Conservation (phyloP, 2,329 filamentous ascomycete species). For the Cladosporium sp. region DNA sequence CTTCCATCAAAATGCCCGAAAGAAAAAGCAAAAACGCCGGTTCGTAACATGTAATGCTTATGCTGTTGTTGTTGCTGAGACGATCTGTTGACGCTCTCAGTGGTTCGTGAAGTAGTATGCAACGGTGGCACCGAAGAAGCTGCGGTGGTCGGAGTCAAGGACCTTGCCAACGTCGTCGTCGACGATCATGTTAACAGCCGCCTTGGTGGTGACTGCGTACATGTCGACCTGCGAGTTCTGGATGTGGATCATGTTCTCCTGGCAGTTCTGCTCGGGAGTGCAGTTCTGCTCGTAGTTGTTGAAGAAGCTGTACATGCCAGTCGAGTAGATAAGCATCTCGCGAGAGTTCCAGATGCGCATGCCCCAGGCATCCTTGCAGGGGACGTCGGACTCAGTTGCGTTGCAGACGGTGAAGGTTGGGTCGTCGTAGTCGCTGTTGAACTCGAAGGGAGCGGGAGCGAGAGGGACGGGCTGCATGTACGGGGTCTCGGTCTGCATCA, state of each 20-base stretch:
- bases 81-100: neutral
- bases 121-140: constrained; percentile 47
- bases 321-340: constrained; percentile 44
- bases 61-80: neutral
- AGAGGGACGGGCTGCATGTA: constrained; percentile 51
- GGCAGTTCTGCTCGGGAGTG: constrained; percentile 45
- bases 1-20: too few species aligned
- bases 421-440: constrained; percentile 41
- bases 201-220: constrained; percentile 48
- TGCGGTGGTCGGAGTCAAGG: constrained; percentile 43
- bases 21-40: constrained; percentile 1
- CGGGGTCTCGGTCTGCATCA: constrained; percentile 55
- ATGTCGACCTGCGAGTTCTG: constrained; percentile 41
- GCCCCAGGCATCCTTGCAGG: constrained; percentile 43
- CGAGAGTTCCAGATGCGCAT: constrained; percentile 36
- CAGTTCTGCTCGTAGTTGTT: constrained; percentile 53
- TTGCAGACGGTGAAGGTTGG: constrained; percentile 37
- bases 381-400: constrained; percentile 16
- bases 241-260: constrained; percentile 47
- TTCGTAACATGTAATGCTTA: neutral
- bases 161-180: constrained; percentile 32
- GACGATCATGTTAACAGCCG: constrained; percentile 47
- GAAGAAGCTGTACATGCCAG: constrained; percentile 57
- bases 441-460: constrained; percentile 53
- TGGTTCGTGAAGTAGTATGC: constrained; percentile 28